Percentiles rank a stretch among this genome's conserved stretches.
phyloP scores from a whole-genome alignment of 2,329 filamentous ascomycete genomes.

The Penicillium rolfsii region DNA sequence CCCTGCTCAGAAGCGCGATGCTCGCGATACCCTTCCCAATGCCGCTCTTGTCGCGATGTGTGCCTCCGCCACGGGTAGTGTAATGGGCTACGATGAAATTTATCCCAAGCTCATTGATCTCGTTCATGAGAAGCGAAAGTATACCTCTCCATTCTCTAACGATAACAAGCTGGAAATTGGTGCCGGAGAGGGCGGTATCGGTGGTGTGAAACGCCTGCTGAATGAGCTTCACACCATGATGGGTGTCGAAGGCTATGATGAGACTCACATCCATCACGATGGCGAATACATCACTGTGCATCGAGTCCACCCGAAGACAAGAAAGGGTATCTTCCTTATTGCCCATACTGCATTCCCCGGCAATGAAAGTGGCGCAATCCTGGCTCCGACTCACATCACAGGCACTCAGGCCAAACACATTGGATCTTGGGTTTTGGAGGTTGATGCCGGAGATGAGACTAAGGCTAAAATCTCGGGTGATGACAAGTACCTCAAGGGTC shows the following conservation, averaged over 20 bases:
- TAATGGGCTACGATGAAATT: conserved; percentile 97
- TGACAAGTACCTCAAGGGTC: conserved; percentile 71
- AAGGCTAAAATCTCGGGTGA: conserved; percentile 69
- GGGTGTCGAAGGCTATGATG: conserved; percentile 91
- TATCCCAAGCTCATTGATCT: conserved; percentile 93
- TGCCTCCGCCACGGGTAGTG: conserved; percentile 88
- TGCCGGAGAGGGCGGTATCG: conserved; percentile 79
- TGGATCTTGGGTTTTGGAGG: conserved; percentile 90
- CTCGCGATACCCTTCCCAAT: conserved; percentile 89
- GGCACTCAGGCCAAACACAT: conserved; percentile 85
- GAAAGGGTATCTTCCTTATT: conserved; percentile 93
- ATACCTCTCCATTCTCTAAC: conserved; percentile 75
- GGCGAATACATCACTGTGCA: conserved; percentile 96
- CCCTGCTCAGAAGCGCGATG: conserved; percentile 91
- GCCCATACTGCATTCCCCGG: conserved; percentile 95
- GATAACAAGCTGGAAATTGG: conserved; percentile 58
- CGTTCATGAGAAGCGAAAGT: conserved; percentile 83
- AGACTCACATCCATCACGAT: conserved; percentile 96
- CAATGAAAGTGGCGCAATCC: conserved; percentile 78
- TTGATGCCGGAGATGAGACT: conserved; percentile 74
- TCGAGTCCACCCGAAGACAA: conserved; percentile 85
- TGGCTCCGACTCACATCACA: conserved; percentile 76
- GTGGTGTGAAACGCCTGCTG: conserved; percentile 84
- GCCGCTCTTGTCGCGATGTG: conserved; percentile 96
- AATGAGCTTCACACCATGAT: conserved; percentile 95